Evolutionary conservation across 2,329 filamentous ascomycete genomes (phyloP), one percentile per base, ranked within the genome.

Genomic region (Aureobasidium mangrovei): DNA sequence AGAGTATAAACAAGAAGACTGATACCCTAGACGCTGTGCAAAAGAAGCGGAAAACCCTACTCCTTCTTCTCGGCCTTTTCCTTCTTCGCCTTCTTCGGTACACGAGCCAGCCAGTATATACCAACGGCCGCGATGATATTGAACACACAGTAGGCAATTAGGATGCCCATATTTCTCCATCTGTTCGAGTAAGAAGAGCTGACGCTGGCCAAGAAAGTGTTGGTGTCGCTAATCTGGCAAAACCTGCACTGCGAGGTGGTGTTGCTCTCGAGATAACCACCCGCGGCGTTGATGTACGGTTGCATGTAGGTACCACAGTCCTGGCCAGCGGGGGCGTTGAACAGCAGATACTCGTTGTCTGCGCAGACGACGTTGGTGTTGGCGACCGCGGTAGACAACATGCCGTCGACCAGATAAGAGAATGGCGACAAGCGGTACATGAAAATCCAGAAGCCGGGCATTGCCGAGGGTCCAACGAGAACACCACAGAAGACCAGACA

Each of bases 361-460:
- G 86, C 80, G 67, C 90, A 95, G 0, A 66, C 60, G 32, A 91
- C 82, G 0, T 70, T 46, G 0, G 80, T 81, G 62, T 85, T 83
- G 39, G 86, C 85, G 4, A 95, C 72, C 3, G 81, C 87, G 0
- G 79, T 80, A 0, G 84, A 78, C 0, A 91, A 68, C 72, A 95
- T 82, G 26, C 83, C 86, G 7, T 79, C 78, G 28, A 91, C 81
- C 12, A 93, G 73, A 66, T 95, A 95, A 0, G 86, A 91, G 62
- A 95, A 86, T 0, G 90, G 89, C 0, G 84, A 89, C 46, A 90
- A 72, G 44, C 85, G 81, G 70, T 91, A 91, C 83, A 90, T 86
- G 74, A 87, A 88, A 60, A 83, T 81, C 86, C 87, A 91, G 76
- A 91, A 90, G 4, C 79, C 72, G 0, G 87, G 86, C 33, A 91